phyloP scores from a whole-genome alignment of 139 green algal species.

The Chlamydomonas urium region DNA sequence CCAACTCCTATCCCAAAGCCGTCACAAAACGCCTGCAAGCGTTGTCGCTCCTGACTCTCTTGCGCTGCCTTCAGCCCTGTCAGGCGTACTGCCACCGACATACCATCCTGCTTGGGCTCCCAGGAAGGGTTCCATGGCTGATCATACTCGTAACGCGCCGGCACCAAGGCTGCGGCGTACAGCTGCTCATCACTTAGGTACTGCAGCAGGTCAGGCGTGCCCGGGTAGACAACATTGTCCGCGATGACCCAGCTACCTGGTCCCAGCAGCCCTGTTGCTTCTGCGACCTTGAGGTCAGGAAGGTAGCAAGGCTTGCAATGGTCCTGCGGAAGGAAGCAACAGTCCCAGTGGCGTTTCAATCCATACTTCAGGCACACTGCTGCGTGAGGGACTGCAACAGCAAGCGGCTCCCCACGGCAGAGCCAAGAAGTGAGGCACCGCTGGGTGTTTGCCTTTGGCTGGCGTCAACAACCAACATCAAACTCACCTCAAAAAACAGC shows the following conservation, averaged over 20 bases:
- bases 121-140: slow-evolving; percentile 12
- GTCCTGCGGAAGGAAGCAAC: neutral
- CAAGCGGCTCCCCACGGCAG: neutral
- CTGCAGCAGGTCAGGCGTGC: slow-evolving; percentile 2
- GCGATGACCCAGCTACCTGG: neutral
- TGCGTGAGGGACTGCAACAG: neutral
- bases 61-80: neutral
- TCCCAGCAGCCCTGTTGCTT: neutral
- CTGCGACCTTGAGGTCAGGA: neutral
- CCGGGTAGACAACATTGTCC: slow-evolving; percentile 15
- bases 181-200: neutral
- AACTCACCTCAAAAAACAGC: slow-evolving; percentile 11
- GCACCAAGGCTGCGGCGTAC: slow-evolving; percentile 1
- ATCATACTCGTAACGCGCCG: slow-evolving; percentile 13
- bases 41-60: neutral
- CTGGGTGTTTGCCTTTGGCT: neutral
- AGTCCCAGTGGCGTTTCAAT: neutral
- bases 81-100: neutral
- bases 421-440: neutral
- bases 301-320: slow-evolving; percentile 15
- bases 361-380: neutral
- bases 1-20: too few relatives aligned
- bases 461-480: neutral
- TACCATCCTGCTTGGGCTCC: slow-evolving; percentile 3
- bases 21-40: neutral